Evolutionary conservation across 192 early-diverging fungal species (phyloP).

Genomic region (Kickxella alabastrina): DNA sequence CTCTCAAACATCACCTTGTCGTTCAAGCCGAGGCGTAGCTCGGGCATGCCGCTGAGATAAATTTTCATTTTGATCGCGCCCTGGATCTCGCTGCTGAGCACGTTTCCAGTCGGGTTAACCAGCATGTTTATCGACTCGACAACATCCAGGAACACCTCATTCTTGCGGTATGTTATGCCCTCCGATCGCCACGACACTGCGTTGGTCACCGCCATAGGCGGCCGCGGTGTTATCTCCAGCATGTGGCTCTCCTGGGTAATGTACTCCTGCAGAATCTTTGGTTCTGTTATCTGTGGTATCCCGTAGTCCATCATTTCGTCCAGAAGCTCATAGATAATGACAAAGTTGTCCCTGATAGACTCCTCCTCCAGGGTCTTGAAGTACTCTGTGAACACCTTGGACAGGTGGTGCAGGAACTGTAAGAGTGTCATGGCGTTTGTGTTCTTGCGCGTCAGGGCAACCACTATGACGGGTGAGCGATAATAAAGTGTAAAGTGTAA

Average conservation of each 20-base stretch:
- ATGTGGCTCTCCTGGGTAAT: slow-evolving; percentile 98
- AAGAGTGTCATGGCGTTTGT: slow-evolving; percentile 95
- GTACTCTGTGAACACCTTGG: slow-evolving; percentile 90
- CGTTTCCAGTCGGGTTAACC: slow-evolving; percentile 60
- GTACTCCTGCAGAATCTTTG: slow-evolving; percentile 87
- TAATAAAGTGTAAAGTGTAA: no score
- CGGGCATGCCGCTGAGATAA: slow-evolving; percentile 83
- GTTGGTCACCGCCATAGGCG: slow-evolving; percentile 79
- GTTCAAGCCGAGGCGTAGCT: slow-evolving; percentile 78
- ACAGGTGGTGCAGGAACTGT: slow-evolving; percentile 91
- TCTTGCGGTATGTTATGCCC: slow-evolving; percentile 69
- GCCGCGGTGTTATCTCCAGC: slow-evolving; percentile 83
- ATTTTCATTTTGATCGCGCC: slow-evolving; percentile 83
- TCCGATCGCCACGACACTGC: slow-evolving; percentile 70
- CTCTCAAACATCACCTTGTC: slow-evolving; percentile 93
- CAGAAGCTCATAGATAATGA: slow-evolving; percentile 83
- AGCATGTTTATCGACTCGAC: slow-evolving; percentile 72
- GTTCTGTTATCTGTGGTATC: slow-evolving; percentile 83
- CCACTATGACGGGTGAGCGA: no score
- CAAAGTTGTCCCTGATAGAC: slow-evolving; percentile 88
- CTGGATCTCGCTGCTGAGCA: slow-evolving; percentile 68
- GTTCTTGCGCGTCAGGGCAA: slow-evolving; percentile 96
- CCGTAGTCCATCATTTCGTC: slow-evolving; percentile 95
- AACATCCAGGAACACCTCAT: slow-evolving; percentile 74
- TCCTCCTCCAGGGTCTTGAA: slow-evolving; percentile 87